Conservation (phyloP, 208 protist species). For the Acanthamoeba castellanii region DNA sequence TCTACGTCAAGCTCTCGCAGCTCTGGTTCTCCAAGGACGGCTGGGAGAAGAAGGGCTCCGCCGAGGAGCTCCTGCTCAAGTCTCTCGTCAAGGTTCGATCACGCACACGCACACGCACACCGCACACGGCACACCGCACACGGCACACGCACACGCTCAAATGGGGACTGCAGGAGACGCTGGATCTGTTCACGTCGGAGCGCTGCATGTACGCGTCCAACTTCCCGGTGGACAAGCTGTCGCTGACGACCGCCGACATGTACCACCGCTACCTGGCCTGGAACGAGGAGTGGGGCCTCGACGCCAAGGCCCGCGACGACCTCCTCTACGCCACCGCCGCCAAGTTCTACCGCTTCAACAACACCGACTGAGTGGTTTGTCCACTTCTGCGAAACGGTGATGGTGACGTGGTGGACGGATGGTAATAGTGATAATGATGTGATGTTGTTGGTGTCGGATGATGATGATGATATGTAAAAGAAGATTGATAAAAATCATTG, state of each 20-base stretch:
- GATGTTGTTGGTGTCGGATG: too few relatives aligned
- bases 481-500: too few relatives aligned
- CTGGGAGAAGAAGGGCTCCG: slow-evolving; percentile 32
- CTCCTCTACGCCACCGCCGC: slow-evolving; percentile 50
- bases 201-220: slow-evolving; percentile 73
- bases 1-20: slow-evolving; percentile 64
- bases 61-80: not conserved
- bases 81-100: not conserved
- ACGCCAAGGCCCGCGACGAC: slow-evolving; percentile 2
- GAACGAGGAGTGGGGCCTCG: slow-evolving; percentile 28
- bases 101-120: not conserved
- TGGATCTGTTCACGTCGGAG: slow-evolving; percentile 52
- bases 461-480: too few relatives aligned
- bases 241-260: not conserved
- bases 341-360: slow-evolving; percentile 33
- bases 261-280: slow-evolving; percentile 20
- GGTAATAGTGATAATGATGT: too few relatives aligned
- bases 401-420: too few relatives aligned
- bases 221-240: slow-evolving; percentile 70
- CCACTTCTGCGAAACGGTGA: too few relatives aligned
- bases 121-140: not conserved
- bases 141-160: not conserved
- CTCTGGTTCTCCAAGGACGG: slow-evolving; percentile 23
- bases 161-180: not conserved
- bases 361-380: too few relatives aligned